A percentile compares a stretch with the other conserved stretches of the same genome.
Evolutionary conservation across 768 basidiomycete species (phyloP).

Genomic region (Amanita jacksonii): DNA sequence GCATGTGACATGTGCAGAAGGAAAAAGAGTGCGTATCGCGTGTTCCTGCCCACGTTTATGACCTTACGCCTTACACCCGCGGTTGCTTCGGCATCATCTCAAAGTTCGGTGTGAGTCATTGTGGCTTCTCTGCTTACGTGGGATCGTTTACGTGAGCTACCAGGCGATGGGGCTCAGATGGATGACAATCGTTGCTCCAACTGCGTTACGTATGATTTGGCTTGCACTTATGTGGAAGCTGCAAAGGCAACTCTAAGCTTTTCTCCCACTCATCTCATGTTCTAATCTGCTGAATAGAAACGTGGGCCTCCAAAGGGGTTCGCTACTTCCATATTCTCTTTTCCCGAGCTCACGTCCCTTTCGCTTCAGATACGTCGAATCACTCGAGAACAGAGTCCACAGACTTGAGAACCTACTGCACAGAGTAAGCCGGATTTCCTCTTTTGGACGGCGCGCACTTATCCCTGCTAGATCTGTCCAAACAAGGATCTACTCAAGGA

Average conservation of each 20-base stretch:
- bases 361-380: conserved; percentile 42
- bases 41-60: neutral
- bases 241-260: conserved; percentile 37
- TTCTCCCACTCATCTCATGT: conserved; percentile 11
- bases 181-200: conserved; percentile 59
- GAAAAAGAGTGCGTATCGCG: conserved; percentile 58
- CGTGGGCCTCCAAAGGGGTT: conserved; percentile 59
- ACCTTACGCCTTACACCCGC: neutral
- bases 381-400: conserved; percentile 47
- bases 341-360: neutral
- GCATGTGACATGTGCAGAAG: conserved; percentile 79
- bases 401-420: conserved; percentile 53
- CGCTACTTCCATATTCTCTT: conserved; percentile 10
- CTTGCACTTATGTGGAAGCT: conserved; percentile 63
- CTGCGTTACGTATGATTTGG: conserved; percentile 51
- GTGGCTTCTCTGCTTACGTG: neutral
- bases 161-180: conserved; percentile 68
- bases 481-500: conserved; percentile 54
- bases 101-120: conserved; percentile 44
- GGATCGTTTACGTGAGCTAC: neutral
- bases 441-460: neutral
- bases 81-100: neutral
- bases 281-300: conserved; percentile 23
- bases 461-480: conserved; percentile 44
- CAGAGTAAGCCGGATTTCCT: conserved; percentile 19